Base-by-base conservation (phyloP, 2,329 filamentous ascomycete genomes). In the Botrytis cinerea region DNA sequence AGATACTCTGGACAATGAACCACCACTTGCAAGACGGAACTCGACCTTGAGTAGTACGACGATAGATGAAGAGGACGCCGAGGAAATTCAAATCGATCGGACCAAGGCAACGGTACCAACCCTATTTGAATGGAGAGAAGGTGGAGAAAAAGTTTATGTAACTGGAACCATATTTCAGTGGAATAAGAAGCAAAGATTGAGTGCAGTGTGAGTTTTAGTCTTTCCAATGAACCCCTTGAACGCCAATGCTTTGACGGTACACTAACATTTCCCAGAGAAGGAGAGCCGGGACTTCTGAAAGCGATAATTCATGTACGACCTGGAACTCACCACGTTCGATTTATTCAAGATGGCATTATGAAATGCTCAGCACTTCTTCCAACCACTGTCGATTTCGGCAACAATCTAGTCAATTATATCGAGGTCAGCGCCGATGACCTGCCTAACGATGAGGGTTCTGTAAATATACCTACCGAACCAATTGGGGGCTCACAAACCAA, bases 321-420 rank as follows among this genome's bases (percentile, higher is more conserved):
- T 6, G 96, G 96, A 77, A 99, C 96, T 8, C 95, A 99, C 82
- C 96, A 99, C 84, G 87, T 99, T 80, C 95, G 97, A 80, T 99
- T 98, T 84, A 88, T 99, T 77, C 94, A 98, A 69, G 95, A 98
- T 83, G 93, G 93, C 74, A 91, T 95, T 80, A 97, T 98, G 94
- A 89, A 92, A 81, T 96, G 94, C 22, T 96, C 94, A 25, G 90
- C 93, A 74, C 90, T 92, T 76, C 86, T 98, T 72, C 95, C 96
- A 22, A 98, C 96, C 0, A 97, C 96, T 2, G 96, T 99, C 74
- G 96, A 99, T 82, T 98, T 97, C 82, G 97, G 94, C 76, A 98
- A 98, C 84, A 97, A 97, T 81, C 87, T 99, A 28, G 95, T 99
- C 83, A 99, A 99, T 84, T 99, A 98, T 82, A 93, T 99, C 80